These are phyloP conservation scores for Petasospora fabianii DNA, from an alignment of 1,139 yeast species.

Conservation along the genomic window DNA sequence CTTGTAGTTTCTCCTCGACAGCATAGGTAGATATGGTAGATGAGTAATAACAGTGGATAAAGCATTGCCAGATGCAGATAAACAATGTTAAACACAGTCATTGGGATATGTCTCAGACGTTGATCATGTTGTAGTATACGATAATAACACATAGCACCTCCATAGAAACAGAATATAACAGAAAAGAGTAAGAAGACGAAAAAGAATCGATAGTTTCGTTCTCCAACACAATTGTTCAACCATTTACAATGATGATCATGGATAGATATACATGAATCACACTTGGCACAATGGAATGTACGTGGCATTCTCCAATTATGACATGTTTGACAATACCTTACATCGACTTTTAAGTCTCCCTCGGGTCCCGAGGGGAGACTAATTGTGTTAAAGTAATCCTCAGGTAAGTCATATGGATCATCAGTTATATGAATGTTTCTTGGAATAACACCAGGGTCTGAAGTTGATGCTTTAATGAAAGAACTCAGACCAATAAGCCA, in stretches of 20 bases:
- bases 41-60: conserved; percentile 54
- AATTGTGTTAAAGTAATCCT: conserved; percentile 58
- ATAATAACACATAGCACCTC: conserved; percentile 28
- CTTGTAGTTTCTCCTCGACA: conserved; percentile 66
- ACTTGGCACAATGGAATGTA: conserved; percentile 63
- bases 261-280: conserved; percentile 55
- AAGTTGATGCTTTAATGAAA: conserved; percentile 51
- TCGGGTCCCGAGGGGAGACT: conserved; percentile 43
- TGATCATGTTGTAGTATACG: conserved; percentile 1
- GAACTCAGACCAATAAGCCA: conserved; percentile 48
- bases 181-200: conserved; percentile 41
- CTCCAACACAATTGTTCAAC: conserved; percentile 89
- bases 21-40: conserved; percentile 52
- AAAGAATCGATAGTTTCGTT: conserved; percentile 63
- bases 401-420: conserved; percentile 43
- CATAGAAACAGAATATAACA: conserved; percentile 26
- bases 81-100: conserved; percentile 40
- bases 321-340: conserved; percentile 61
- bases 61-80: conserved; percentile 40
- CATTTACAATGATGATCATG: conserved; percentile 91
- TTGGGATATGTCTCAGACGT: conserved; percentile 23
- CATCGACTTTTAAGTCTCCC: conserved; percentile 36
- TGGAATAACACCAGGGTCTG: conserved; percentile 76
- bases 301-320: conserved; percentile 68
- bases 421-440: conserved; percentile 59